Evolutionary conservation across 768 basidiomycete species (phyloP), one percentile per base, ranked within the genome.

Genomic region (Mycena belliarum): DNA sequence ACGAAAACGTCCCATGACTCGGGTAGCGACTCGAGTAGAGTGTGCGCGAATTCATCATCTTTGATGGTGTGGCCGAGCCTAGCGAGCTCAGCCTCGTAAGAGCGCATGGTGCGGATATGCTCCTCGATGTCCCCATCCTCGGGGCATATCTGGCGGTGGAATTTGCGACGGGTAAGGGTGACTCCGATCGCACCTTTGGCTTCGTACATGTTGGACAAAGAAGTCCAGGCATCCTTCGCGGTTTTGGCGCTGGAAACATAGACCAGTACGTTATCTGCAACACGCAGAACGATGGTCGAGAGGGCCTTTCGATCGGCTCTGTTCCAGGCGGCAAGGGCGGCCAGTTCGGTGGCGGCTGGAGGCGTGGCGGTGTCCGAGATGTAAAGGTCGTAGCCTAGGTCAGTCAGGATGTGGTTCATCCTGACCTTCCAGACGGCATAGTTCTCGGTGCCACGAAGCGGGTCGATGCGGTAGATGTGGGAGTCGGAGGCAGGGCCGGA

Each of bases 1-100:
- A 70, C 69, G 40, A 74, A 75, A 0, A 56, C 6, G 47, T 72
- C 64, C 74, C 74, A 75, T 16, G 71, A 65, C 11, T 72, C 65
- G 18, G 71, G 73, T 0, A 76, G 60, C 8, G 67, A 72, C 5
- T 67, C 68, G 16, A 73, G 66, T 8, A 76, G 45, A 0, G 66
- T 67, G 43, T 66, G 63, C 15, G 65, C 43, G 49, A 75, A 74
- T 18, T 75, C 69, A 16, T 60, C 37, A n/a, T 73, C 71, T 0
- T 20, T 32, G 21, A 76, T 56, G 4, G 21, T 46, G 16, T 57
- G 52, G 3, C 67, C 72, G 11, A 73, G 63, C 4, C 37, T 28
- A 3, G 52, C 44, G 7, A 70, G 55, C 28, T 75, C 68, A 12
- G 68, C 58, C 29, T 68, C 52, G 38, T 64, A 66, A 1, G 58